phyloP scores from a whole-genome alignment of 495 filamentous ascomycete genomes.

The Talaromyces stipitatus region DNA sequence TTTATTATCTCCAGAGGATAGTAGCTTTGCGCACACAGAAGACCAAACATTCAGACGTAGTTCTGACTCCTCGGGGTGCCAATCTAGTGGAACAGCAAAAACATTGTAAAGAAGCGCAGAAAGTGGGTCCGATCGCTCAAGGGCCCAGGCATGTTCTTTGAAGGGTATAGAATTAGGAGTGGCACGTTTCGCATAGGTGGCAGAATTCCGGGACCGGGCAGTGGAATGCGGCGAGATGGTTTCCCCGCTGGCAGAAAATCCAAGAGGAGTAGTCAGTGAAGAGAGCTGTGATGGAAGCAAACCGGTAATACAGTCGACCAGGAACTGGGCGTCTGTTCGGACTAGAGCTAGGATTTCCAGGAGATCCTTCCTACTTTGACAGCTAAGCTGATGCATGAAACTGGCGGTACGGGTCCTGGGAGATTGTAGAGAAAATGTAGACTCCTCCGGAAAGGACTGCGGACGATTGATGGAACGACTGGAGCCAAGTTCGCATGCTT shows the following conservation, averaged over 20 bases:
- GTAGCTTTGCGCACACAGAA: slow-evolving; percentile 71
- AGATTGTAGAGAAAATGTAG: slow-evolving; percentile 20
- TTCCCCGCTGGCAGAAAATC: background rate
- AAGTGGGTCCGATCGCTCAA: slow-evolving; percentile 81
- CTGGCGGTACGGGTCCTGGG: slow-evolving; percentile 44
- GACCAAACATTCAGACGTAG: slow-evolving; percentile 84
- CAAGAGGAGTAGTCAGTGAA: slow-evolving; percentile 47
- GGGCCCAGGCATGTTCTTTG: slow-evolving; percentile 48
- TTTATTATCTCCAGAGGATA: slow-evolving; percentile 34
- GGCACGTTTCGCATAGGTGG: slow-evolving; percentile 46
- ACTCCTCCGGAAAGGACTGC: slow-evolving; percentile 36
- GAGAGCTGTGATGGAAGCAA: slow-evolving; percentile 67
- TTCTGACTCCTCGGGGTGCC: slow-evolving; percentile 67
- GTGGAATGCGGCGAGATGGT: slow-evolving; percentile 52
- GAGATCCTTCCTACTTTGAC: slow-evolving; percentile 64
- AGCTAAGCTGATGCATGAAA: slow-evolving; percentile 75
- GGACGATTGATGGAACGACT: slow-evolving; percentile 28
- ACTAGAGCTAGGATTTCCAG: slow-evolving; percentile 73
- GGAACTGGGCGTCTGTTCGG: slow-evolving; percentile 76
- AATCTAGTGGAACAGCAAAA: slow-evolving; percentile 64
- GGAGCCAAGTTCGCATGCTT: slow-evolving; percentile 66
- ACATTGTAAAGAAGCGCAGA: slow-evolving; percentile 81
- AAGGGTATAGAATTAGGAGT: slow-evolving; percentile 49
- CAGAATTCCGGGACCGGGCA: slow-evolving; percentile 49
- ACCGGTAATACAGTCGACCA: slow-evolving; percentile 69